Base-by-base conservation (phyloP, 352 stramenopile genomes). In the Pythium sp. region DNA sequence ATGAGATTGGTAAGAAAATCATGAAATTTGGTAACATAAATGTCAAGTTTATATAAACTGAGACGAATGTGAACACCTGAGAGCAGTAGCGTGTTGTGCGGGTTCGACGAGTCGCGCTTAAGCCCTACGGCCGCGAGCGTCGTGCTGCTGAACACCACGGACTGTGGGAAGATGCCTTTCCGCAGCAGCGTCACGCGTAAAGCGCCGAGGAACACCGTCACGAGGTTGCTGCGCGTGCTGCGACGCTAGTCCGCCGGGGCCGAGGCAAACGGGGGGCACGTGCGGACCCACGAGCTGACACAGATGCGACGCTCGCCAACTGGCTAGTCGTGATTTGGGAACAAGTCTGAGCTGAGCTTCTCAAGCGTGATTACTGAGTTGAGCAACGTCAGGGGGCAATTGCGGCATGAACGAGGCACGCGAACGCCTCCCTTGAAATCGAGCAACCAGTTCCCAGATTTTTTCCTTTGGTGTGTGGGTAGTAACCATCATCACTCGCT, bases 261-360 rank as follows among this genome's bases (percentile, higher is more conserved):
- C 94, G 72, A 98, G 94, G 74, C 94, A 98, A 68, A 96, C 92
- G 6, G 94, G 94, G 93, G 98, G 90, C 71, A 87, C 88, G 12
- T 93, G 24, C 94, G 62, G 98, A 90, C 74, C 87, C 32, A 96
- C 58, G 82, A 84, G 43, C 97, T 86, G 2, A 97, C 58, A 7
- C 97, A 68, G 70, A 98, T 76, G 53, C 84, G 83, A 11, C 80
- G 84, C 61, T 90, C 79, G 20, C 74, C 74, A 15, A 82, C 82
- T 4, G 84, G 80, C 15, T 74, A 68, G 55, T 85, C 59, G 53
- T 93, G 82, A 60, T 91, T 89, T 0, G 92, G 92, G 79, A 97
- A 98, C 5, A 98, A 76, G 38, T 90, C 86, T 47, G 87, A 73
- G 3, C 91, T 88, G 53, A 98, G 78, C 30, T 91, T 90, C 67